Evolutionary conservation across 2,329 filamentous ascomycete genomes (phyloP).

Genomic region (Cytospora schulzeri): DNA sequence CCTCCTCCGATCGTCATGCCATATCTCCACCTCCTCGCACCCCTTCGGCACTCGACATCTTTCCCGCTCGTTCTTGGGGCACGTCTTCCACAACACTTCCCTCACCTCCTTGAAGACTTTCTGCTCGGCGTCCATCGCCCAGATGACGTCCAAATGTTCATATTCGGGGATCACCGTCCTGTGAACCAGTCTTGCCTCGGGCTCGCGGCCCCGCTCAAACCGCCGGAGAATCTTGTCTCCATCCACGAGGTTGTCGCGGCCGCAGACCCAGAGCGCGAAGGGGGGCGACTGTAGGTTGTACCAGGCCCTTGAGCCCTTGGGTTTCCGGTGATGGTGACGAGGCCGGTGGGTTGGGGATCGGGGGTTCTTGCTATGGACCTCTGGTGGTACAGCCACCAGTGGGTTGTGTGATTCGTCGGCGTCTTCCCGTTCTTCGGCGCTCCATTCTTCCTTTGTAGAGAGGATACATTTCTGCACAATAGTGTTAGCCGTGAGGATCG

Average conservation of each 20-base stretch:
- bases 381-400: constrained; percentile 19
- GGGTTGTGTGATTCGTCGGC: constrained; percentile 44
- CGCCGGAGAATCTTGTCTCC: constrained; percentile 72
- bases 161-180: constrained; percentile 82
- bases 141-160: constrained; percentile 92
- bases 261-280: constrained; percentile 85
- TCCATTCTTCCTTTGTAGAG: constrained; percentile 70
- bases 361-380: constrained; percentile 13
- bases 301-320: constrained; percentile 68
- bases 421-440: constrained; percentile 63
- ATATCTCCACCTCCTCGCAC: constrained; percentile 56
- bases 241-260: constrained; percentile 82
- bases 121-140: constrained; percentile 86
- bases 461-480: constrained; percentile 77
- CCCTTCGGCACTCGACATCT: constrained; percentile 65
- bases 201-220: constrained; percentile 77
- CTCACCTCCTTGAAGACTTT: constrained; percentile 80
- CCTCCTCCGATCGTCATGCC: constrained; percentile 36
- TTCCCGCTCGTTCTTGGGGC: constrained; percentile 51
- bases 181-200: constrained; percentile 78
- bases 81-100: constrained; percentile 82
- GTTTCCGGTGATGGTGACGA: constrained; percentile 39
- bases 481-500: not conserved
- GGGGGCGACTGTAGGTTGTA: constrained; percentile 79
- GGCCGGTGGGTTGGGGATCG: constrained; percentile 29